Conservation (phyloP, 768 basidiomycete species). For the Suillus weaverae region DNA sequence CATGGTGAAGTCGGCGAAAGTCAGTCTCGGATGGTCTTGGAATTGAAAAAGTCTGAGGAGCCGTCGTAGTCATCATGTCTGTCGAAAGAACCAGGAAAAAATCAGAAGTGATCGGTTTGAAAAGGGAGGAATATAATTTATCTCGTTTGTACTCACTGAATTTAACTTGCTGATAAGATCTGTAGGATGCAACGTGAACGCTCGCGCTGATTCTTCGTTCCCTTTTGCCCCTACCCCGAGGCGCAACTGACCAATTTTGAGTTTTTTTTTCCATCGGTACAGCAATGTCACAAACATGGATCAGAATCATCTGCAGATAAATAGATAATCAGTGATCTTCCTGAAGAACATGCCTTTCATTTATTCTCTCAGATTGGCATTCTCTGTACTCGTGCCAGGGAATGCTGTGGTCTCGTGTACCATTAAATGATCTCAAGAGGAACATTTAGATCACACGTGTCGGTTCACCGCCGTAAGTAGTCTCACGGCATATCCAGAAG, state of each 20-base stretch:
- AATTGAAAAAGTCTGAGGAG: neutral
- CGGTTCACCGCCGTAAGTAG: neutral
- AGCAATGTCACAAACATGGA: neutral
- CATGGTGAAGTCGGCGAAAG: neutral
- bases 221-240: neutral
- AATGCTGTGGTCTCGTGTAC: neutral
- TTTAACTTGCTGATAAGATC: neutral
- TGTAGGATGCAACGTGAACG: neutral
- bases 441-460: neutral
- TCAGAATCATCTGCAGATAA: neutral
- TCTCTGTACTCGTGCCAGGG: neutral
- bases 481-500: neutral
- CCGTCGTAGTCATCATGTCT: neutral
- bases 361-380: neutral
- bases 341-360: neutral
- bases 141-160: neutral
- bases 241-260: neutral
- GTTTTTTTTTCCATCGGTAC: neutral
- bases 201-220: neutral
- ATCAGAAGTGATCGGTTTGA: neutral
- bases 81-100: neutral
- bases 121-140: neutral
- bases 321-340: constrained; percentile 1
- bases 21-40: neutral
- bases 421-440: neutral